Evolutionary conservation across 352 stramenopile genomes (phyloP), one percentile per base, ranked within the genome.

Genomic region (Thraustotheca clavata): DNA sequence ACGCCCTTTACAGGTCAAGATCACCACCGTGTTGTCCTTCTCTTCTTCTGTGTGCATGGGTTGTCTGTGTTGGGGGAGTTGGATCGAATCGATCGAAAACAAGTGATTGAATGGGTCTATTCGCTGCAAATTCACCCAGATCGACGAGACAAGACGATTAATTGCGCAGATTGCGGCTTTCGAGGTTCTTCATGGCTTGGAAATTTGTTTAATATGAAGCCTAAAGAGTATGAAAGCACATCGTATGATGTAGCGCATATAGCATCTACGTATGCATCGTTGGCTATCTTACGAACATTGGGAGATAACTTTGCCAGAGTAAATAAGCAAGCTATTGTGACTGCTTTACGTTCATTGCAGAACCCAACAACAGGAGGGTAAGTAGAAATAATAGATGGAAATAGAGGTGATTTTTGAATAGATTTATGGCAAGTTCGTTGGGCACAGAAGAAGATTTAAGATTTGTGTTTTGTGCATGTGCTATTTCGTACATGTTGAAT

Each of bases 81-180:
- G 3, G 70, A 93, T 49, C 80, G 75, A 22, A 67, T 95, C 31
- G 72, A 94, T 62, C 75, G 76, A 48, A 69, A 74, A 40, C 69
- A 83, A 57, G 75, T 95, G 67, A 75, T 95, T 55, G 84, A 96
- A 49, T 96, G 84, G 84, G 74, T 96, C 41, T 94, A 94, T 67
- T 80, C 72, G 52, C 71, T 94, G 40, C 86, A 95, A 60, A 76
- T 94, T 54, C 71, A 84, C 50, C 81, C 81, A 1, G 81, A 92
- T 20, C 16, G 59, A 20, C 32, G 33, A 18, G 66, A 69, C 47
- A 62, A 41, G 26, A 46, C 67, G 38, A 62, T 91, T 41, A 91
- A 94, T 55, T 68, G 68, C 11, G 72, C 67, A 49, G 80, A 91
- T 67, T 90, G 83, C 63, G 85, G 83, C 40, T 91, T 91, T 66